Base-by-base conservation (phyloP, 805 yeast genomes). In the Saccharomycopsis guyanensis region DNA sequence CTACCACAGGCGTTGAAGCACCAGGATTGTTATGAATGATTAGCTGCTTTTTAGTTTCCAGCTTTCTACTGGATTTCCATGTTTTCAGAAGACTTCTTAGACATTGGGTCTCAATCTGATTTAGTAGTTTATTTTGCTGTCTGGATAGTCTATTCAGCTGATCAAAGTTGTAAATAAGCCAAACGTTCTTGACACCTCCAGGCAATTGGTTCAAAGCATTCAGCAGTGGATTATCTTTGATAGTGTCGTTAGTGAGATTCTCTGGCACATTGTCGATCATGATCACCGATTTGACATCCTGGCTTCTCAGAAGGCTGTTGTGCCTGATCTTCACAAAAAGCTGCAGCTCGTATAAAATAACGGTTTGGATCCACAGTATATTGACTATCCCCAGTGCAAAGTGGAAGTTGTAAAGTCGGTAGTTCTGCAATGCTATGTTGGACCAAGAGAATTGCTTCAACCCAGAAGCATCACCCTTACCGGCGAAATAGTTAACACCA, bases 391-490 rank as follows among this genome's bases (percentile, higher is more conserved):
- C 70, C 62, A 82, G 64, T 0, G 77, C 58, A 43, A 87, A 73
- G 61, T 87, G 96, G 19, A 78, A 75, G 49, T 78, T 66, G 49
- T 82, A 68, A 19, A 75, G 60, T 3, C 61, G 57, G 0, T 78
- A 71, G 38, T 75, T 73, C 2, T 68, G 54, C 3, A 72, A 67
- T 0, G 86, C 72, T 3, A 86, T 71, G 56, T 84, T 82, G 2
- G 93, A 77, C 59, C 85, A 73, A 16, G 94, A 83, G 5, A 86
- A 66, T 41, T 63, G 66, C 55, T 87, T 95, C 40, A 88, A 63
- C 0, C 88, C 86, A 3, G 2, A 60, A 27, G 34, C 47, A 18
- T 55, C 56, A 25, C 29, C 29, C 35, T 58, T 56, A 2, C 66
- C 64, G 3, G 67, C 60, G 8, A 42, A 35, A 45, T 57, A 64